Evolutionary conservation across 2,329 filamentous ascomycete genomes (phyloP).

Genomic region (Microascus cirrosus): DNA sequence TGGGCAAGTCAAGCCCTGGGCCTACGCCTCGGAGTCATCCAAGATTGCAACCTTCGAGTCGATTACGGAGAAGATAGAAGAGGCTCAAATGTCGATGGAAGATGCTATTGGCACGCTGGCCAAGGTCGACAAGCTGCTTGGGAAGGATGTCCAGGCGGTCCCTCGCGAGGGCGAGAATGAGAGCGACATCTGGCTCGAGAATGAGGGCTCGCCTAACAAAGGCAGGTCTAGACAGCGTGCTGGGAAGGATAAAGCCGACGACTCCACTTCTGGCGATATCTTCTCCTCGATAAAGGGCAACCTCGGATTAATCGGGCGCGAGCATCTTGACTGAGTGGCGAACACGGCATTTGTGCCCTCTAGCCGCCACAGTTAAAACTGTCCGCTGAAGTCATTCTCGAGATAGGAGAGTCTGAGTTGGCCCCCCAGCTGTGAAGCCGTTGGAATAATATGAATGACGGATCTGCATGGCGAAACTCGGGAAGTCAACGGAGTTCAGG

Average conservation of each 20-base stretch:
- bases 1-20: slow-evolving; percentile 42
- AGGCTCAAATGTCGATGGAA: slow-evolving; percentile 44
- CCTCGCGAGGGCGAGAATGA: slow-evolving; percentile 1
- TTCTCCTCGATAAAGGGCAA: slow-evolving; percentile 43
- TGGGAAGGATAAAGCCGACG: slow-evolving; percentile 12
- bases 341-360: neutral
- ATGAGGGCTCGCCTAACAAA: slow-evolving; percentile 6
- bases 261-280: slow-evolving; percentile 22
- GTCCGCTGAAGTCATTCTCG: no score
- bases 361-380: neutral
- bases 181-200: slow-evolving; percentile 9
- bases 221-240: slow-evolving; percentile 8
- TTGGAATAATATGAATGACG: no score
- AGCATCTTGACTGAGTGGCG: slow-evolving; percentile 6
- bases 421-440: neutral
- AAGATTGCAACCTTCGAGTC: slow-evolving; percentile 46
- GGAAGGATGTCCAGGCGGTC: slow-evolving; percentile 15
- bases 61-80: slow-evolving; percentile 48
- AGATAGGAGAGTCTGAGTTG: no score
- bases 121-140: slow-evolving; percentile 28
- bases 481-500: no score
- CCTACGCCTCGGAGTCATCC: slow-evolving; percentile 47
- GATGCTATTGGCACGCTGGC: slow-evolving; percentile 33
- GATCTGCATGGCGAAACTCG: no score
- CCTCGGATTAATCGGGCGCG: slow-evolving; percentile 36